Base-by-base conservation (phyloP, 75 land plant species). In the Pseudotsuga menziesii region DNA sequence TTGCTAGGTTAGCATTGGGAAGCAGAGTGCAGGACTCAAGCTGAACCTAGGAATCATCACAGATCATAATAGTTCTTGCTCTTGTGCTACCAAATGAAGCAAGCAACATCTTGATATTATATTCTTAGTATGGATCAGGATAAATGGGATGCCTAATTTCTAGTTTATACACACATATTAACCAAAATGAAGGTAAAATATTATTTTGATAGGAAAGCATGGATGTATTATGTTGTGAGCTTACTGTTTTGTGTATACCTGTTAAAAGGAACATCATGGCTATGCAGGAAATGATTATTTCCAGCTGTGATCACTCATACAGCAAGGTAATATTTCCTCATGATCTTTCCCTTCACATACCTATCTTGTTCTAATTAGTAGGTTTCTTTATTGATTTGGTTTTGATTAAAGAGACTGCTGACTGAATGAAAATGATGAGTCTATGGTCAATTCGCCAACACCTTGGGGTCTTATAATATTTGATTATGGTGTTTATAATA, bases 281-380 rank as follows among this genome's bases (percentile, higher is more conserved):
- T 36, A 17, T 64, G 19, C 89, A 95, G 98, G 93, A 91, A 61
- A 89, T 95, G 98, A 93, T 95, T 78, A 58, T 93, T 73, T 88
- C 93, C 19, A 85, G 88, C 61, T 86, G 83, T 61, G 79, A 89
- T n/a, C 16, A 44, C 78, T 61, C 86, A 44, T n/a, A 52, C 11
- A 72, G 75, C 6, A 82, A 80, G 77, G 87, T 88, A 64, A 32
- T 6, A 64, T 17, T 17, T 17, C 41, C 39, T 12, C 5, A 64
- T 29, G 69, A 64, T 16, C 39, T 64, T 29, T 26, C 64, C 23
- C 64, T 61, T 61, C 14, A 26, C 64, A 61, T 26, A 7, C 22
- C 22, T n/a, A 60, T 60, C 62, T 60, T 60, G 14, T 61, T 61
- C 13, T 26, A 29, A 61, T 60, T 27, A 32, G 29, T 32, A 15